Evolutionary conservation across 108 stramenopile species (phyloP), one percentile per base, ranked within the genome.

Genomic region (Licmophora abbreviata): DNA sequence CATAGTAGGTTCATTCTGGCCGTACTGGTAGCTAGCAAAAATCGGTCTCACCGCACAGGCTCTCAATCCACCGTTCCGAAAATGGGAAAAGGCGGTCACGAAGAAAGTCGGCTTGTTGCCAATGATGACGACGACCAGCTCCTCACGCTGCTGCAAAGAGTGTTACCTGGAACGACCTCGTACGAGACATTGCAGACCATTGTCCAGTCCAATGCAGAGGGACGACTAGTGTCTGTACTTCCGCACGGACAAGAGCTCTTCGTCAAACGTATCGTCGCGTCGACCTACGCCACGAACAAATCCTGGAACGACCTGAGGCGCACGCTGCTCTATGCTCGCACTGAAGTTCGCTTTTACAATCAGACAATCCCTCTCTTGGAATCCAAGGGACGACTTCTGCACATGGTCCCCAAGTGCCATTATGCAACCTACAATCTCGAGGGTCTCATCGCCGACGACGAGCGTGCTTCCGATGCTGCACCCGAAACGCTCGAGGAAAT

Each of bases 261-360:
- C 46, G 54, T 72, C 46, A 77, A 77, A 54, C 47, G 29, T 11
- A 57, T 71, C 12, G 56, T 56, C 12, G 76, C 70, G 1, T 9
- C 50, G 18, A 18, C 59, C n/a, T 77, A 72, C 55, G n/a, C 44
- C 1, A 64, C 61, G 9, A 72, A 79, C 52, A 77, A 72, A 49
- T 31, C 64, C 24, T 89, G 87, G 87, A 54, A 75, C 11, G 87
- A 89, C 52, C 61, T 82, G 49, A 64, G 83, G n/a, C 73, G 87
- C 9, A 82, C 87, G 0, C 40, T 89, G 32, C 44, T 78, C 10
- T 89, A 89, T 50, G 33, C 59, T 15, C 54, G 87, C 14, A 84
- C 81, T 21, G 87, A 89, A 67, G 77, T 70, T 40, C 55, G 82
- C 28, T 89, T 89, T 58, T 89, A 89, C 57, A 58, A 61, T 4